A percentile compares a stretch with the other conserved stretches of the same genome.
phyloP scores from a whole-genome alignment of 208 protist genomes.

The Willaertia magna region DNA sequence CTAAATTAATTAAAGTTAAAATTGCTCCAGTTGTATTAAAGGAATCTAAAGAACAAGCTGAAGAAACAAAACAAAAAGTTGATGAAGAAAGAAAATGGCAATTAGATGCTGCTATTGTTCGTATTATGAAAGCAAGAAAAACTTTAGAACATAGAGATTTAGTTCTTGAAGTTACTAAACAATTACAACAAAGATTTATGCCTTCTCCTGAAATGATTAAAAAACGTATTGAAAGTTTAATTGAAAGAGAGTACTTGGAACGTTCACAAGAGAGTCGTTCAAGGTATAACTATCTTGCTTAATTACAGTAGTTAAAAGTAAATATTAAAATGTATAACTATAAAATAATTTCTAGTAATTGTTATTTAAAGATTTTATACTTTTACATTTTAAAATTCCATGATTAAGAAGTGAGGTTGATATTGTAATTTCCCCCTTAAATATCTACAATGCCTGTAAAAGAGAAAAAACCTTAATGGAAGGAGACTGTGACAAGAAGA shows the following conservation, averaged over 20 bases:
- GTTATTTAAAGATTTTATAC: too few relatives aligned
- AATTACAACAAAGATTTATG: slow-evolving; percentile 38
- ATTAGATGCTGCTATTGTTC: slow-evolving; percentile 61
- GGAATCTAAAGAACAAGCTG: slow-evolving; percentile 38
- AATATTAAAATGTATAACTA: too few relatives aligned
- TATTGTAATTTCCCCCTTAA: too few relatives aligned
- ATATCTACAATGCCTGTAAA: too few relatives aligned
- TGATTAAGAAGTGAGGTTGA: too few relatives aligned
- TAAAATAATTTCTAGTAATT: too few relatives aligned
- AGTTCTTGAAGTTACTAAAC: slow-evolving; percentile 46
- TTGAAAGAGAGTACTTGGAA: slow-evolving; percentile 51
- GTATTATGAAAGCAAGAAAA: slow-evolving; percentile 62
- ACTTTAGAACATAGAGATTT: slow-evolving; percentile 48
- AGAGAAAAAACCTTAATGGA: too few relatives aligned
- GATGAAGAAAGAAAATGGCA: slow-evolving; percentile 60
- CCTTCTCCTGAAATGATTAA: slow-evolving; percentile 57
- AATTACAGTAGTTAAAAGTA: slow-evolving; percentile 3
- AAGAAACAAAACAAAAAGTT: slow-evolving; percentile 43
- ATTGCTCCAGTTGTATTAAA: slow-evolving; percentile 30
- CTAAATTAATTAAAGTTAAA: slow-evolving; percentile 35
- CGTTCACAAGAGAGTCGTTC: slow-evolving; percentile 18
- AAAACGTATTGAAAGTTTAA: slow-evolving; percentile 49
- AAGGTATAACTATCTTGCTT: slow-evolving; percentile 38
- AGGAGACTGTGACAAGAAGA: too few relatives aligned
- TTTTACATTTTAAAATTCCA: too few relatives aligned